These are phyloP conservation scores for Tetraselmis striata DNA, from an alignment of 139 green algal species.

Conservation along the genomic window DNA sequence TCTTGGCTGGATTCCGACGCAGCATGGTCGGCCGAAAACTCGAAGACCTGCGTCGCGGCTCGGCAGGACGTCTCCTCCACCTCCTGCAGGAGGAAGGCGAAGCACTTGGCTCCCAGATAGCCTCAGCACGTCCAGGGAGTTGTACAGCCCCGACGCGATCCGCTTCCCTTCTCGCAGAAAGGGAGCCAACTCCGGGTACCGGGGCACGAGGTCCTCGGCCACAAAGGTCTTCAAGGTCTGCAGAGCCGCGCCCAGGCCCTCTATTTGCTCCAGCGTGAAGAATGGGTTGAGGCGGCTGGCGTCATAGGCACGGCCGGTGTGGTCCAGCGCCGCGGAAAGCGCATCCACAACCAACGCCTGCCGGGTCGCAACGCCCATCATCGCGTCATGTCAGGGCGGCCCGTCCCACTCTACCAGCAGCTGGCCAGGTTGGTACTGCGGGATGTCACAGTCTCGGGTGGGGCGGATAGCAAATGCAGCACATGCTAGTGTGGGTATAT, in stretches of 20 bases:
- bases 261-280: not conserved
- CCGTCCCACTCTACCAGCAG: too few species aligned
- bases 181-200: not conserved
- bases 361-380: not conserved
- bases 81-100: not conserved
- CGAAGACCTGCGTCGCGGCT: not conserved
- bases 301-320: not conserved
- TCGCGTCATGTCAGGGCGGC: not conserved
- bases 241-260: not conserved
- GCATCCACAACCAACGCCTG: not conserved
- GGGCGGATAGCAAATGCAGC: not conserved
- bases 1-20: not conserved
- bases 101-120: not conserved
- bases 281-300: not conserved
- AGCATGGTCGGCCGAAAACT: not conserved
- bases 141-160: too few species aligned
- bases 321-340: not conserved
- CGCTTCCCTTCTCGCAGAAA: not conserved
- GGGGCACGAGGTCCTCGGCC: not conserved
- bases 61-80: not conserved
- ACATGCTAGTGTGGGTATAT: not conserved
- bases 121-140: not conserved
- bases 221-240: not conserved
- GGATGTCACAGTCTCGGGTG: too few species aligned
- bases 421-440: too few species aligned